Base-by-base conservation (phyloP, 2,329 filamentous ascomycete species). In the Beauveria varroae region DNA sequence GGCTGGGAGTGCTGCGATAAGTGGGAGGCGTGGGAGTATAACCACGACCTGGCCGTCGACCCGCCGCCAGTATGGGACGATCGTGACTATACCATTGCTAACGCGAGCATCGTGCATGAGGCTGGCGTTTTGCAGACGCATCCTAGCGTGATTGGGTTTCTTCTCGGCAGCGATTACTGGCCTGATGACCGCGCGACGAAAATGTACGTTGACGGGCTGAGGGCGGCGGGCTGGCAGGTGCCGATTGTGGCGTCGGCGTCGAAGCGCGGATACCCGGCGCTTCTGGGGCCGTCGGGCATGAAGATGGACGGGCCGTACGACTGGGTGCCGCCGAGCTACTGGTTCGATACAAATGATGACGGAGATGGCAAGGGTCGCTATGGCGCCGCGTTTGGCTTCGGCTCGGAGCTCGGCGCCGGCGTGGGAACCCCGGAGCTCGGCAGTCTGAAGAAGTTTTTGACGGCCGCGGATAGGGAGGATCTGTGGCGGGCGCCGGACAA, bases 1-100 rank as follows among this genome's bases (percentile, higher is more conserved):
- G 85, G 85, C 0, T 88, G 84, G 84, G 84, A 87, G 63, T 88
- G 85, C 69, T 88, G 85, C 68, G 82, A 87, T 65, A 87, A 87
- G 68, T 88, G 85, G 85, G 85, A 88, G 67, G 81, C 79, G 0
- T 88, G 84, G 84, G 69, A 67, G 54, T 86, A 86, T 68, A 87
- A 87, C 65, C 69, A 80, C 14, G 80, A 87, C 53, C 64, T 80
- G 7, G 63, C 71, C 8, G 65, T 76, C 26, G 70, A 75, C 52
- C 71, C 73, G 0, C 65, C 71, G 2, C 67, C 70, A 0, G 47
- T 70, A 7, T 87, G 84, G 83, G 71, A 69, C 0, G 76, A 81
- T 0, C 65, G 69, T 2, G 85, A 87, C 69, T 87, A 87, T 67
- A 64, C 61, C 1, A 81, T 78, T 26, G 85, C 83, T 6, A 78